These are phyloP conservation scores for Pistacia vera DNA, from an alignment of 345 rosid genomes.

Conservation along the genomic window DNA sequence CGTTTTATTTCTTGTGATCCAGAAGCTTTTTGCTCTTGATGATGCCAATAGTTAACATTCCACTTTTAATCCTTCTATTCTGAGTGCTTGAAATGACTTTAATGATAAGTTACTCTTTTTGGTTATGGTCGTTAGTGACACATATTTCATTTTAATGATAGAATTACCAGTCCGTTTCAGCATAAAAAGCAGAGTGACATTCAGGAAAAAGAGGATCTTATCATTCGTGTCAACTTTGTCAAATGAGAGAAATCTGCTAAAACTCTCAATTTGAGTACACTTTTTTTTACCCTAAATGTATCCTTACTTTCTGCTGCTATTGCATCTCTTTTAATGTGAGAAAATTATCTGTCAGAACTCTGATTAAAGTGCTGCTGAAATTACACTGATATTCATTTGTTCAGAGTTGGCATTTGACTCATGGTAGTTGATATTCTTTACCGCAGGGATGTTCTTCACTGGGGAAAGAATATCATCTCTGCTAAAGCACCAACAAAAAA, in stretches of 20 bases:
- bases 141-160: not conserved
- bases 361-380: not conserved
- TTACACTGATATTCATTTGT: not conserved
- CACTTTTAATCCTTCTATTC: too few relatives aligned
- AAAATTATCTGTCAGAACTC: not conserved
- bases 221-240: not conserved
- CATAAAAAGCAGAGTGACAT: not conserved
- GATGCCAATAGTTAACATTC: too few relatives aligned
- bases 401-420: not conserved
- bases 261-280: not conserved
- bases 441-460: conserved; percentile 54
- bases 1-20: too few relatives aligned
- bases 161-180: not conserved
- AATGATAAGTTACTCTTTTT: too few relatives aligned
- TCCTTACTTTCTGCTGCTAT: not conserved
- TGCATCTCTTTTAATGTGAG: not conserved
- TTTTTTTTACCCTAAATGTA: not conserved
- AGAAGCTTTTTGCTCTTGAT: too few relatives aligned
- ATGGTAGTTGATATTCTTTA: not conserved
- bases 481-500: conserved; percentile 57
- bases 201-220: not conserved
- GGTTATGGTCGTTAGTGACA: too few relatives aligned
- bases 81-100: too few relatives aligned
- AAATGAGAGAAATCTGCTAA: not conserved
- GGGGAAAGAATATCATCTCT: conserved; percentile 67